phyloP scores from a whole-genome alignment of 2,329 filamentous ascomycete genomes.

The Penicillium griseofulvum region DNA sequence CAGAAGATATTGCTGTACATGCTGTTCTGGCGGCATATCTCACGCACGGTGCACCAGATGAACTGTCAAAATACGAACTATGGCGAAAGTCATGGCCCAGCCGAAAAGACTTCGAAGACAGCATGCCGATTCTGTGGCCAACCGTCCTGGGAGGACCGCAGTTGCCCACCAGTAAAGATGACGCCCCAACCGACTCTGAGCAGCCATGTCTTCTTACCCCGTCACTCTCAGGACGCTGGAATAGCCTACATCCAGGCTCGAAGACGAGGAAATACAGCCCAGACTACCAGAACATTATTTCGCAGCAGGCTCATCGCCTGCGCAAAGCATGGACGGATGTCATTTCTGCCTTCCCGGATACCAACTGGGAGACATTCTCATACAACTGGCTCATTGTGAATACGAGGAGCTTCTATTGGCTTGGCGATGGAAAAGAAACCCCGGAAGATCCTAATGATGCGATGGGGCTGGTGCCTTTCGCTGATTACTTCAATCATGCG shows the following conservation, averaged over 20 bases:
- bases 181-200: neutral
- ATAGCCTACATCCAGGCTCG: conserved; percentile 21
- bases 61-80: conserved; percentile 46
- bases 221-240: conserved; percentile 40
- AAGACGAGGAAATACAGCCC: conserved; percentile 30
- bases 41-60: conserved; percentile 51
- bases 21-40: conserved; percentile 70
- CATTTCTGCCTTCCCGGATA: conserved; percentile 43
- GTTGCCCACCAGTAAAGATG: conserved; percentile 30
- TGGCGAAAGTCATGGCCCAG: conserved; percentile 71
- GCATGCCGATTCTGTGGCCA: conserved; percentile 58
- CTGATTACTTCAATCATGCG: conserved; percentile 49
- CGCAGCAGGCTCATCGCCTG: conserved; percentile 56
- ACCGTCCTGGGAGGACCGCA: conserved; percentile 36
- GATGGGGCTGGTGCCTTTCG: conserved; percentile 47
- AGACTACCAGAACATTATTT: conserved; percentile 36
- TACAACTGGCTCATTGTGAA: conserved; percentile 63
- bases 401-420: conserved; percentile 60
- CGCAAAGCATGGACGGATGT: conserved; percentile 51
- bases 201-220: conserved; percentile 31
- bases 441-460: conserved; percentile 45
- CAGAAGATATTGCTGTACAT: conserved; percentile 61
- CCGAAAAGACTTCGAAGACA: conserved; percentile 56
- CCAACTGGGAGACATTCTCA: conserved; percentile 45
- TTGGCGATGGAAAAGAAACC: conserved; percentile 40